Evolutionary conservation across 768 basidiomycete species (phyloP).

Genomic region (Suillus luteus): DNA sequence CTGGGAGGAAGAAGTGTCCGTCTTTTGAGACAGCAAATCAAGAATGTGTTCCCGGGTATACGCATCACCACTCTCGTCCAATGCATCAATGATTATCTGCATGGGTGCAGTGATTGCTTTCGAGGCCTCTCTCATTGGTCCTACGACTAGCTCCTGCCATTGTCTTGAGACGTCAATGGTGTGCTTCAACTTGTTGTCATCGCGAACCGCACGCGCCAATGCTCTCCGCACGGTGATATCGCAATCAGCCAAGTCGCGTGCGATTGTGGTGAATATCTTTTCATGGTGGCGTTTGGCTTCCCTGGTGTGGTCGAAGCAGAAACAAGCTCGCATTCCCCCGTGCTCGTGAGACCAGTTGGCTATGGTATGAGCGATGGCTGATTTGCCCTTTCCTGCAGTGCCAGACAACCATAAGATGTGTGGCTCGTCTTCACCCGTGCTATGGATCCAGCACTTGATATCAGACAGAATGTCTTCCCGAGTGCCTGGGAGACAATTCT

Average conservation of each 20-base stretch:
- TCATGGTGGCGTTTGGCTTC: neutral
- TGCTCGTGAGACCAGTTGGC: constrained; percentile 15
- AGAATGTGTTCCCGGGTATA: constrained; percentile 19
- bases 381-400: too few relatives aligned
- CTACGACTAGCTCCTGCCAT: constrained; percentile 21
- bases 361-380: too few relatives aligned
- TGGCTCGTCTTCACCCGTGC: too few relatives aligned
- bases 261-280: neutral
- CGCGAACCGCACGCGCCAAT: too few relatives aligned
- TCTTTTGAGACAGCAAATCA: neutral
- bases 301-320: constrained; percentile 16
- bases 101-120: constrained; percentile 21
- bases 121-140: constrained; percentile 12
- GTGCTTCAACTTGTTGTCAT: neutral
- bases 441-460: too few relatives aligned
- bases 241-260: too few relatives aligned
- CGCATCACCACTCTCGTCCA: constrained; percentile 10
- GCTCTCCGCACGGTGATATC: too few relatives aligned
- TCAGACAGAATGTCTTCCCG: neutral
- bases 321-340: constrained; percentile 9
- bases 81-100: constrained; percentile 17
- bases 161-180: constrained; percentile 11
- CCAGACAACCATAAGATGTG: too few relatives aligned
- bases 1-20: too few relatives aligned
- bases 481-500: neutral